Conservation (phyloP, 2,329 filamentous ascomycete genomes). For the Sporothrix dimorphospora region DNA sequence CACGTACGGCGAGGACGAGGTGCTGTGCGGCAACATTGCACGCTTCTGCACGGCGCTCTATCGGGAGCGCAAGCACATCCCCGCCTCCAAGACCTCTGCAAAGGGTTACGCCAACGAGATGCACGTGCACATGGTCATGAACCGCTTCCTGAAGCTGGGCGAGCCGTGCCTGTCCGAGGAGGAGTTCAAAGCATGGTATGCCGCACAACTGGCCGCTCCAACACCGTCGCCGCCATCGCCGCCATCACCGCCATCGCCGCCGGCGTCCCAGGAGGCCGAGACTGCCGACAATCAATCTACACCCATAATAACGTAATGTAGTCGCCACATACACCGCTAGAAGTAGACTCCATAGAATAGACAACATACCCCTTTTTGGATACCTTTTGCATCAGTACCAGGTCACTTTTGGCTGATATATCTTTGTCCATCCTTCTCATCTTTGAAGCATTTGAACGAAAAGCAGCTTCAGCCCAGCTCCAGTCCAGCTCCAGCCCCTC, state of each 20-base stretch:
- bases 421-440: too few relatives aligned
- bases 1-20: constrained; percentile 24
- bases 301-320: constrained; percentile 1
- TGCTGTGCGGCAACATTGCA: neutral
- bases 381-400: too few relatives aligned
- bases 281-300: neutral
- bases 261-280: neutral
- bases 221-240: neutral
- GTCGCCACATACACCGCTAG: neutral
- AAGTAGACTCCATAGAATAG: constrained; percentile 8
- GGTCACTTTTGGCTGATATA: too few relatives aligned
- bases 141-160: constrained; percentile 22
- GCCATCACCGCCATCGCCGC: neutral
- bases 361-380: neutral
- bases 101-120: constrained; percentile 19
- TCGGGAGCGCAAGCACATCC: neutral
- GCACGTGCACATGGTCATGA: constrained; percentile 28
- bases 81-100: neutral
- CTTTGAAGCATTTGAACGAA: too few relatives aligned
- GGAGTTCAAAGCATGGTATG: constrained; percentile 15
- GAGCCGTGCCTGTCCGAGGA: constrained; percentile 20
- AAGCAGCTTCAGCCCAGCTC: too few relatives aligned
- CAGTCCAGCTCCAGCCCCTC: too few relatives aligned
- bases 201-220: constrained; percentile 35
- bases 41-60: neutral